A percentile compares a stretch with the other conserved stretches of the same genome.
Conservation (phyloP, 78 protist genomes). For the Emiliania huxleyi region DNA sequence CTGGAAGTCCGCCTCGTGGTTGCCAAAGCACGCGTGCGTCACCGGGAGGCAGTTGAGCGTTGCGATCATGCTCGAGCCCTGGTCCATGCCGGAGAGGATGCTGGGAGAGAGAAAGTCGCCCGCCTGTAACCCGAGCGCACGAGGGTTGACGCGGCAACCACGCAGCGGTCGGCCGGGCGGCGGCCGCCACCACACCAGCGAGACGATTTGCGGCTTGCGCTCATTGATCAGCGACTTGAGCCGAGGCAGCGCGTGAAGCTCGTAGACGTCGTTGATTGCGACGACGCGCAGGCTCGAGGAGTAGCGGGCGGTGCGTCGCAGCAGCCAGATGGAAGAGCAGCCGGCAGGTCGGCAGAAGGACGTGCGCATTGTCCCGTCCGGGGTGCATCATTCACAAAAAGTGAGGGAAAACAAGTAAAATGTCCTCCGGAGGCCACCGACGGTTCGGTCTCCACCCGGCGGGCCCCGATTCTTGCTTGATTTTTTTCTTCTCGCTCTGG, state of each 20-base stretch:
- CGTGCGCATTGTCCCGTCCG: too few species aligned
- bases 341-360: too few species aligned
- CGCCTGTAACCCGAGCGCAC: too few species aligned
- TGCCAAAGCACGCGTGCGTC: conserved; percentile 33
- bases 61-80: conserved; percentile 42
- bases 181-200: background rate
- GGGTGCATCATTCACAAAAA: too few species aligned
- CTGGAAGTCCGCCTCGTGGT: conserved; percentile 41
- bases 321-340: too few species aligned
- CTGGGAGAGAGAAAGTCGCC: conserved; percentile 42
- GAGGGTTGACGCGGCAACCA: background rate
- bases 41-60: conserved; percentile 18
- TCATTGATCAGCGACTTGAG: background rate
- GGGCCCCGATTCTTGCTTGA: too few species aligned
- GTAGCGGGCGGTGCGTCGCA: too few species aligned
- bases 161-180: background rate
- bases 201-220: background rate
- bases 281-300: conserved; percentile 21
- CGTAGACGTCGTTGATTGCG: conserved; percentile 48
- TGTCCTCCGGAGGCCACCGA: too few species aligned
- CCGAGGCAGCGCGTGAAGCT: conserved; percentile 21
- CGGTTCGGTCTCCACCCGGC: too few species aligned
- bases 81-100: conserved; percentile 37
- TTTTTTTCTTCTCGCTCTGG: too few species aligned
- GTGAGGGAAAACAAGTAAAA: too few species aligned